Evolutionary conservation across 2,329 filamentous ascomycete genomes (phyloP), one percentile per base, ranked within the genome.

Genomic region (Truncatella angustata): DNA sequence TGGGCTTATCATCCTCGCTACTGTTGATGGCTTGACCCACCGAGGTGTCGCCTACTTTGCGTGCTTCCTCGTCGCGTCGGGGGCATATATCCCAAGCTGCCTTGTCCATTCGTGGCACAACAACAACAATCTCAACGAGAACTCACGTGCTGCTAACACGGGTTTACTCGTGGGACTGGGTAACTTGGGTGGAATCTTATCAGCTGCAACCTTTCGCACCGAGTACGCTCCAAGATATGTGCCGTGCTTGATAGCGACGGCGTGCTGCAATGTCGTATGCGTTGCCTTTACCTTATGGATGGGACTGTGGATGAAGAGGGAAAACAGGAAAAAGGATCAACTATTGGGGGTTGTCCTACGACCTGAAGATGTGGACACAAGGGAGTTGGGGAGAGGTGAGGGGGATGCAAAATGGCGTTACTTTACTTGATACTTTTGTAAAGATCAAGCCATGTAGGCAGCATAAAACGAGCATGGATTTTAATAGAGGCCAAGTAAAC

Each of bases 101-200:
- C 62, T 80, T n/a, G 70, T 79, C 4, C 70, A 78, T 54, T 69
- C 69, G 1, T 78, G 77, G 76, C 69, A 78, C 53, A 79, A 79
- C 51, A 80, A 79, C 55, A 80, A 80, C 58, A 79, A 77, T 37
- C 62, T 77, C 6, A 71, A 74, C 21, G 77, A 81, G 62, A 78
- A 72, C 39, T 69, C 67, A 0, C 70, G 77, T 0, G 76, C 76
- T 4, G 74, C 75, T 0, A 76, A 72, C 9, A 79, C 74, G 1
- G 76, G 72, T 0, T 61, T 78, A 12, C 64, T 76, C 1, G 75
- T 77, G 5, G 76, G 74, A 0, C 59, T 80, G 6, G 75, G 74
- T 0, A 80, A 80, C 53, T 39, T 51, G 26, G 49, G 49, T 6
- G 49, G 49, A 4, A 45, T 51, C 20, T 53, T 80, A 3, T 69